Base-by-base conservation (phyloP, 768 basidiomycete genomes). In the Paxillus ammoniavirescens region DNA sequence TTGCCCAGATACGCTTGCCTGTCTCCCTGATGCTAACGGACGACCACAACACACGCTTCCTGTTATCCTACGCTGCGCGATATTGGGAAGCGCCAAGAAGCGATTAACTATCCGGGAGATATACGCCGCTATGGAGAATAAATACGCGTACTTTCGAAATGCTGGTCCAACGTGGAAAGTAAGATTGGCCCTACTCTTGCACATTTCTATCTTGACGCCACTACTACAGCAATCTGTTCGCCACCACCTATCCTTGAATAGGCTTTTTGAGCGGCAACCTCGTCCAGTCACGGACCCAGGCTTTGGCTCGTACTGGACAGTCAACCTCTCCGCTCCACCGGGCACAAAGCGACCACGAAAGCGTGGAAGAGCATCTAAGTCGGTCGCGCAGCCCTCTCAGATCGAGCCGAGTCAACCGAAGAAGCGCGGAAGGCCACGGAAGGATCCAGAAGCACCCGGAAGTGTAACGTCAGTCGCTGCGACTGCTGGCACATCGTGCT, bases 81-180 rank as follows among this genome's bases (percentile, higher is more conserved):
- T 92, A 61, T 74, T 92, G 44, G 90, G 90, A 38, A 88, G 86
- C 64, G 77, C 83, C 9, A 81, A 82, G 57, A 83, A 85, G 63
- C 82, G 89, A 21, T 75, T 92, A 28, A 92, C 90, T 12, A 91
- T 92, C 61, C 79, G 89, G 45, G 89, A 91, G 63, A 91, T 92
- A 53, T 92, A 92, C 61, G 87, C 86, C 9, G 85, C 87, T 15
- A 92, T 92, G 87, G 90, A 92, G 73, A 78, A 79, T 31, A 92
- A 92, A 70, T 92, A 91, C 63, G 79, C 82, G 9, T 92, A 89
- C 62, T 92, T 90, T 70, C 83, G 79, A 68, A 85, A 82, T 14
- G 87, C 90, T 37, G 90, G 90, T 33, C 80, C 84, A 28, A 90
- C 89, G 12, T 92, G 90, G 90, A 92, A 92, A 82, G 90, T 89